Percentiles rank a stretch among this genome's conserved stretches.
Evolutionary conservation across 768 basidiomycete species (phyloP).

Genomic region (Nevesoporus exiguus): DNA sequence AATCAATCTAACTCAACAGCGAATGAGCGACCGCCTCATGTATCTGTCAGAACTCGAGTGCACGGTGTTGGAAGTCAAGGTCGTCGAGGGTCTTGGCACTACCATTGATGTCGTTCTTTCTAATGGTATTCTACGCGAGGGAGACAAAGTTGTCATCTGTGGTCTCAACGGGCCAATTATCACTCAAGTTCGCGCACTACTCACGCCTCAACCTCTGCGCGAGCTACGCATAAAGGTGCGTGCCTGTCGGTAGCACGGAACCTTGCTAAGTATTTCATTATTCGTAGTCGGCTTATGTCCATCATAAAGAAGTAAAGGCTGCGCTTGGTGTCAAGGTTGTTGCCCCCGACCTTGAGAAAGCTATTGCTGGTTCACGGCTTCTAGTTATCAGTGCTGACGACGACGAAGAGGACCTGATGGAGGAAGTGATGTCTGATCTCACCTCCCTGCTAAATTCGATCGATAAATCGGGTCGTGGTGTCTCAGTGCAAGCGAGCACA

Average conservation of each 20-base stretch:
- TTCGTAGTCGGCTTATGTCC: slow-evolving; percentile 85
- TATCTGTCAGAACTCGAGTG: slow-evolving; percentile 97
- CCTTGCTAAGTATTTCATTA: slow-evolving; percentile 1
- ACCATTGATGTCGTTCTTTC: slow-evolving; percentile 96
- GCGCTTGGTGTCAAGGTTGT: slow-evolving; percentile 94
- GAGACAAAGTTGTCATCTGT: slow-evolving; percentile 93
- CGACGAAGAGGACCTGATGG: slow-evolving; percentile 91
- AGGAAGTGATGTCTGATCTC: slow-evolving; percentile 96
- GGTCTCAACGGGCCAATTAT: slow-evolving; percentile 97
- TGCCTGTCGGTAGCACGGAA: not conserved
- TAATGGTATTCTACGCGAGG: slow-evolving; percentile 88
- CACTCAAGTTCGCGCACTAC: slow-evolving; percentile 87
- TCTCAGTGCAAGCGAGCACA: slow-evolving; percentile 96
- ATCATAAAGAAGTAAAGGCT: slow-evolving; percentile 96
- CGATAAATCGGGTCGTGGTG: slow-evolving; percentile 93
- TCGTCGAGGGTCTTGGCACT: slow-evolving; percentile 95
- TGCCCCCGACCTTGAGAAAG: slow-evolving; percentile 94
- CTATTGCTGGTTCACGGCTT: slow-evolving; percentile 93
- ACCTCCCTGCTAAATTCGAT: slow-evolving; percentile 84
- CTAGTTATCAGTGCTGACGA: slow-evolving; percentile 93
- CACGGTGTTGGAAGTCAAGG: slow-evolving; percentile 98
- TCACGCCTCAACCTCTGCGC: slow-evolving; percentile 94
- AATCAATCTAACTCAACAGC: slow-evolving; percentile 94
- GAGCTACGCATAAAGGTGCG: slow-evolving; percentile 92
- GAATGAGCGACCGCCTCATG: slow-evolving; percentile 97